phyloP scores from a whole-genome alignment of 2,329 filamentous ascomycete genomes.

The Exserohilum rostratum region DNA sequence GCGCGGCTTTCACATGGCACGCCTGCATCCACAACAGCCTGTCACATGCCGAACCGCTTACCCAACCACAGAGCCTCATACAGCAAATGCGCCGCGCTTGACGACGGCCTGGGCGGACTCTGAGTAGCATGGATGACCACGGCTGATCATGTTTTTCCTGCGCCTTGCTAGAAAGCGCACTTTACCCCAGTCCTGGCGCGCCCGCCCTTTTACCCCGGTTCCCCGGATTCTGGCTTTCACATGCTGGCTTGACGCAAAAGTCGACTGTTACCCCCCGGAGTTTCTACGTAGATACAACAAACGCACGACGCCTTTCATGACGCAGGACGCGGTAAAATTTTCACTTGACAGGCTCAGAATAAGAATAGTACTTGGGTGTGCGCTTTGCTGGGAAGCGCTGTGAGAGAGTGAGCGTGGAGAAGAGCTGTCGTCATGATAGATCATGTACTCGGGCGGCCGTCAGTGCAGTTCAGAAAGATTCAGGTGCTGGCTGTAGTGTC shows the following conservation, averaged over 20 bases:
- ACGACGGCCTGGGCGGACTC: slow-evolving; percentile 18
- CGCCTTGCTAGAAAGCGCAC: background rate
- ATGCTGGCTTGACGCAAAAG: slow-evolving; percentile 7
- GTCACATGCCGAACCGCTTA: slow-evolving; percentile 29
- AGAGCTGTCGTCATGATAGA: slow-evolving; percentile 57
- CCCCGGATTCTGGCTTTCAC: slow-evolving; percentile 6
- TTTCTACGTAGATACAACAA: slow-evolving; percentile 2
- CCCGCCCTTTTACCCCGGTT: slow-evolving; percentile 1
- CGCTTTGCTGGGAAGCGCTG: background rate
- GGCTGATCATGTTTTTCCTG: slow-evolving; percentile 14
- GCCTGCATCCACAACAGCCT: slow-evolving; percentile 17
- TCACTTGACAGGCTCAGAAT: background rate
- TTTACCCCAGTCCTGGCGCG: slow-evolving; percentile 13
- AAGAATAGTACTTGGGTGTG: slow-evolving; percentile 1
- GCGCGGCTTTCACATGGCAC: slow-evolving; percentile 29
- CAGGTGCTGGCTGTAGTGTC: slow-evolving; percentile 90
- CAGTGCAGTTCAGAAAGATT: slow-evolving; percentile 86
- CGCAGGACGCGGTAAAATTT: slow-evolving; percentile 3
- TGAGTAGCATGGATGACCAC: slow-evolving; percentile 20
- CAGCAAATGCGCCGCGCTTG: slow-evolving; percentile 25
- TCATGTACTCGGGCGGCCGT: slow-evolving; percentile 89
- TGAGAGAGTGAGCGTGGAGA: background rate
- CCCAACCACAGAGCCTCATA: slow-evolving; percentile 24
- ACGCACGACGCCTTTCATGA: slow-evolving; percentile 22
- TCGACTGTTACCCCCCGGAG: background rate